Base-by-base conservation (phyloP, 78 protist genomes). In the Dictyostelium purpureum region DNA sequence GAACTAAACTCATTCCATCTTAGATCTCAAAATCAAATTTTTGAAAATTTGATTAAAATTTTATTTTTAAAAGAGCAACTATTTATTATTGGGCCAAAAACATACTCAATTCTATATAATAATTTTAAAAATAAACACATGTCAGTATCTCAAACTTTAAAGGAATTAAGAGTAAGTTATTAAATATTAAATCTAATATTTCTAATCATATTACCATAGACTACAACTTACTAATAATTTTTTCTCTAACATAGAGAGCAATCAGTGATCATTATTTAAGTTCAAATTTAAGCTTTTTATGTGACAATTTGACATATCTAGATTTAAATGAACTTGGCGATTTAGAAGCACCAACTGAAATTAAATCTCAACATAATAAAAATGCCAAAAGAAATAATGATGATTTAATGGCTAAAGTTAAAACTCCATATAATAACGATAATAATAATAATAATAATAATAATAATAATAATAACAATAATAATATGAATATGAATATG, bases 11-110 rank as follows among this genome's bases (percentile, higher is more conserved):
- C 80, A 26, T 43, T 82, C 28, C 9, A 74, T 52, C 24, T 82
- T 6, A 12, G 38, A 2, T 40, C 80, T 21, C 90, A 82, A 42
- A 70, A 26, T 9, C 24, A 70, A 26, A 43, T 70, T 16, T 82
- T 82, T 82, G 90, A 82, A 54, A n/a, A 40, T 54, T 65, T 82
- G 12, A 47, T 82, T 6, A 45, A 70, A 24, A 33, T 26, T 24
- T 4, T 70, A 40, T 82, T 54, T 28, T 24, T 67, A 7, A 42
- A 61, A 40, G 54, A 19, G 26, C 56, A 37, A 31, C 7, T 73
- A 21, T 28, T 70, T 0, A 43, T 42, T 1, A 37, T 82, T 26
- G 56, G 80, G 16, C 70, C 70, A 19, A 18, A 67, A 24, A 43
- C 74, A 2, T 82, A 54, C 42, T 16, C 14, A 24, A 14, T 40